Percentiles rank a stretch among this genome's conserved stretches.
These are phyloP conservation scores for Nemania sp. DNA, from an alignment of 2,329 filamentous ascomycete species.

Conservation along the genomic window DNA sequence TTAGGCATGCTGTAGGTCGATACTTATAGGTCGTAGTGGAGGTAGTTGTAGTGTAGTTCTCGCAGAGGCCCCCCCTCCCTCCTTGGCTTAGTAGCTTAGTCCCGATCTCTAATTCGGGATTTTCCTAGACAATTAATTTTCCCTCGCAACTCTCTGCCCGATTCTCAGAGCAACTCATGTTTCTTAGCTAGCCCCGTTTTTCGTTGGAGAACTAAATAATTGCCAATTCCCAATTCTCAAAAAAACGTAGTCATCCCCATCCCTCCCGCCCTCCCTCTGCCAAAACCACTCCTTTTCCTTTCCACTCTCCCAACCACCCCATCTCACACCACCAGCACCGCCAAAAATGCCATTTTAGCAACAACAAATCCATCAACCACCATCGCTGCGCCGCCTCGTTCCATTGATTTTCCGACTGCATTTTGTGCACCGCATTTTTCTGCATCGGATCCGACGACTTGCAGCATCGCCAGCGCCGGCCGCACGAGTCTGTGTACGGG, in stretches of 20 bases:
- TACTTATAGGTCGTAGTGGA: too few relatives aligned
- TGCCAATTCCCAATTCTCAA: conserved; percentile 46
- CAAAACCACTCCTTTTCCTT: conserved; percentile 38
- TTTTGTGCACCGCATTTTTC: conserved; percentile 32
- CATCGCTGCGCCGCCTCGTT: conserved; percentile 42
- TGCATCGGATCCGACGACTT: conserved; percentile 34
- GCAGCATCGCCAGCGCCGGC: conserved; percentile 16
- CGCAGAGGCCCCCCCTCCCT: conserved; percentile 26
- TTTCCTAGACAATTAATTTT: conserved; percentile 44
- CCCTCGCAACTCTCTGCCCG: conserved; percentile 44
- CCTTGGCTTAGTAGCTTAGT: conserved; percentile 32
- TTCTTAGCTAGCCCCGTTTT: conserved; percentile 52
- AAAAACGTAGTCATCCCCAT: conserved; percentile 58
- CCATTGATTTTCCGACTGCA: conserved; percentile 36
- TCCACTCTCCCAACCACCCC: conserved; percentile 37
- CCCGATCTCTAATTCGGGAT: conserved; percentile 45
- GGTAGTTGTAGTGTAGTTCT: too few relatives aligned
- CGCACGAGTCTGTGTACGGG: conserved; percentile 25
- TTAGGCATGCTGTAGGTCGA: too few relatives aligned
- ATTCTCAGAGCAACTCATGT: conserved; percentile 28
- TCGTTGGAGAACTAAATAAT: conserved; percentile 52
- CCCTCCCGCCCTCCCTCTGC: conserved; percentile 41
- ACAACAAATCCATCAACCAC: conserved; percentile 44
- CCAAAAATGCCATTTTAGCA: conserved; percentile 40
- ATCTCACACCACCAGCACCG: conserved; percentile 36